Percentiles rank a stretch among this genome's conserved stretches.
These are phyloP conservation scores for Pseudocercospora vitis DNA, from an alignment of 2,329 filamentous ascomycete genomes.

Conservation along the genomic window DNA sequence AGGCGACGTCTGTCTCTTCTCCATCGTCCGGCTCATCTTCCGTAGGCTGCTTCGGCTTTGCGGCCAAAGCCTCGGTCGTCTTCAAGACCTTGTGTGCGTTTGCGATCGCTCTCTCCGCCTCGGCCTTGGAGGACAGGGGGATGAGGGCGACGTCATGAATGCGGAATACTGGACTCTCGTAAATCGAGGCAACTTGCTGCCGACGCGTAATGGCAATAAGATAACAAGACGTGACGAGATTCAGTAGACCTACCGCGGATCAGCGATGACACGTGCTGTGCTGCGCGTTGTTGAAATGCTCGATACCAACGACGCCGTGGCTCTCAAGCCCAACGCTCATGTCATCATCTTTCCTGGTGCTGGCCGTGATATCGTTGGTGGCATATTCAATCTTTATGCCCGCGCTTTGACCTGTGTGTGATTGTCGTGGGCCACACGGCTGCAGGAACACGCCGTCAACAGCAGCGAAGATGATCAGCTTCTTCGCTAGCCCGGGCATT, in stretches of 20 bases:
- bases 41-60: conserved; percentile 24
- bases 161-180: conserved; percentile 78
- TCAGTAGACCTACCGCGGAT: conserved; percentile 69
- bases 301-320: conserved; percentile 58
- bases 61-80: neutral
- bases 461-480: conserved; percentile 72
- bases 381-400: conserved; percentile 37
- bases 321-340: conserved; percentile 47
- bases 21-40: conserved; percentile 35
- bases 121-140: conserved; percentile 69
- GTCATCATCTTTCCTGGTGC: conserved; percentile 40
- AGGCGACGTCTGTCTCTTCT: conserved; percentile 31
- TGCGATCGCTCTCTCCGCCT: conserved; percentile 40
- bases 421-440: conserved; percentile 58
- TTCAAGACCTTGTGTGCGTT: conserved; percentile 35
- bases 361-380: conserved; percentile 53
- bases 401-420: conserved; percentile 12
- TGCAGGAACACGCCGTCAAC: conserved; percentile 82
- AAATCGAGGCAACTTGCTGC: conserved; percentile 83
- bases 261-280: conserved; percentile 6
- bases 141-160: conserved; percentile 90
- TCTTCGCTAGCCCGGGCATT: conserved; percentile 78
- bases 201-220: conserved; percentile 83
- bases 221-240: conserved; percentile 76
- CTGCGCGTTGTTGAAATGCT: neutral